Evolutionary conservation across 768 basidiomycete species (phyloP).

Genomic region (Podaxis pistillaris): DNA sequence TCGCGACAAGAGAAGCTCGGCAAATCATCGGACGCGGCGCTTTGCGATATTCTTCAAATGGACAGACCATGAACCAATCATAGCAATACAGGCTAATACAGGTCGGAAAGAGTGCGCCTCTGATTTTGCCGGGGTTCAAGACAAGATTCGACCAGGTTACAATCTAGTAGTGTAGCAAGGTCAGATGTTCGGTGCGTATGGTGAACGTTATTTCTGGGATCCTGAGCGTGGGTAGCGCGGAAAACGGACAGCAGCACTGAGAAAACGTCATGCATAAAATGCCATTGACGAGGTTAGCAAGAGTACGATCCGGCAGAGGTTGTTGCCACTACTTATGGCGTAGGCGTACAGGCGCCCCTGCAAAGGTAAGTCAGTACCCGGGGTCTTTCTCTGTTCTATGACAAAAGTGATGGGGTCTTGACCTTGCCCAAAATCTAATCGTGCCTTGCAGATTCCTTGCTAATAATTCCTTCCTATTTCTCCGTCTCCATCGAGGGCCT

Average conservation of each 20-base stretch:
- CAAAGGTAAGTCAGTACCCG: neutral
- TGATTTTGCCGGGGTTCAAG: neutral
- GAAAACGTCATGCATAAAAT: neutral
- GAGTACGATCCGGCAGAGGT: neutral
- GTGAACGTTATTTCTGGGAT: neutral
- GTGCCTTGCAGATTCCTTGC: neutral
- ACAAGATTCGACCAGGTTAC: neutral
- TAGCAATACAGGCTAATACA: neutral
- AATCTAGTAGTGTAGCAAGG: neutral
- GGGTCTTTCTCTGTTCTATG: neutral
- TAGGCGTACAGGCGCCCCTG: neutral
- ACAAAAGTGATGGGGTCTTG: neutral
- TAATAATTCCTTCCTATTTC: neutral
- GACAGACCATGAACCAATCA: neutral
- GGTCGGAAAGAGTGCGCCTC: constrained; percentile 1
- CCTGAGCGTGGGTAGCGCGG: neutral
- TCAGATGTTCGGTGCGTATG: neutral
- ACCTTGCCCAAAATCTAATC: neutral
- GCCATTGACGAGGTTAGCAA: too few species aligned
- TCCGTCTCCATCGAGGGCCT: neutral
- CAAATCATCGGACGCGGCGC: constrained; percentile 3
- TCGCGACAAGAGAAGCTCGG: neutral
- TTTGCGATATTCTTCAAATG: neutral
- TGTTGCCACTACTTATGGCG: neutral
- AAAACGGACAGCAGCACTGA: neutral